phyloP scores from a whole-genome alignment of 1,284 basidiomycete species.

The Xerocomus minutiporus region DNA sequence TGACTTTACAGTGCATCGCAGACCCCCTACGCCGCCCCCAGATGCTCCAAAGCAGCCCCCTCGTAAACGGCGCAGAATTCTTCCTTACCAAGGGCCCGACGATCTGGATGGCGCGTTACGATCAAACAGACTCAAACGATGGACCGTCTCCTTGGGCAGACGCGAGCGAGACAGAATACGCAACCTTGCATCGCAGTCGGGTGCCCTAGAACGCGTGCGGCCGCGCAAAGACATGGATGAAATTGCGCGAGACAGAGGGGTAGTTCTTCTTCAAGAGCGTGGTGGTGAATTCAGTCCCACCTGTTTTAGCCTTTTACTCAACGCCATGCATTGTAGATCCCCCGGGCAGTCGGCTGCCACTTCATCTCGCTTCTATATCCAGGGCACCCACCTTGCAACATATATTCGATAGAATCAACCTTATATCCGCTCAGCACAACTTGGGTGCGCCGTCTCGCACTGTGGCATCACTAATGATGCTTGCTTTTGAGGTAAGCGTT shows the following conservation, averaged over 20 bases:
- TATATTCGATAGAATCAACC: conserved; percentile 70
- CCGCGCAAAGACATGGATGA: conserved; percentile 56
- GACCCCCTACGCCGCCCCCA: conserved; percentile 58
- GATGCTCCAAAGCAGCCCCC: conserved; percentile 58
- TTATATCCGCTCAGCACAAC: conserved; percentile 74
- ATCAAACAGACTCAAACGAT: conserved; percentile 66
- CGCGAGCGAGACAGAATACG: conserved; percentile 69
- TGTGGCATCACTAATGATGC: conserved; percentile 65
- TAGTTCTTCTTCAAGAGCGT: conserved; percentile 57
- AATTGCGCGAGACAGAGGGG: conserved; percentile 64
- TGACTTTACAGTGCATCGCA: conserved; percentile 67
- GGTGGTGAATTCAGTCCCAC: conserved; percentile 43
- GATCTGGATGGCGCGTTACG: conserved; percentile 51
- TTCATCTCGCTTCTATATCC: conserved; percentile 66
- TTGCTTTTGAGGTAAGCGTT: conserved; percentile 63
- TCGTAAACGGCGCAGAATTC: conserved; percentile 63
- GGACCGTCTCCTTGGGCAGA: conserved; percentile 66
- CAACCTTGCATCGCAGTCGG: conserved; percentile 43
- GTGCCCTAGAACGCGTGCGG: conserved; percentile 36
- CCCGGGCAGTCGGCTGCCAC: conserved; percentile 62
- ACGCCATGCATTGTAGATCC: conserved; percentile 42
- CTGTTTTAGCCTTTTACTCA: background rate
- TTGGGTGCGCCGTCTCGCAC: conserved; percentile 54
- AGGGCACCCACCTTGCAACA: conserved; percentile 71
- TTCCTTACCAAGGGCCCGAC: conserved; percentile 66